Conservation (phyloP, 2,329 filamentous ascomycete species). For the Trichoderma koningiopsis region DNA sequence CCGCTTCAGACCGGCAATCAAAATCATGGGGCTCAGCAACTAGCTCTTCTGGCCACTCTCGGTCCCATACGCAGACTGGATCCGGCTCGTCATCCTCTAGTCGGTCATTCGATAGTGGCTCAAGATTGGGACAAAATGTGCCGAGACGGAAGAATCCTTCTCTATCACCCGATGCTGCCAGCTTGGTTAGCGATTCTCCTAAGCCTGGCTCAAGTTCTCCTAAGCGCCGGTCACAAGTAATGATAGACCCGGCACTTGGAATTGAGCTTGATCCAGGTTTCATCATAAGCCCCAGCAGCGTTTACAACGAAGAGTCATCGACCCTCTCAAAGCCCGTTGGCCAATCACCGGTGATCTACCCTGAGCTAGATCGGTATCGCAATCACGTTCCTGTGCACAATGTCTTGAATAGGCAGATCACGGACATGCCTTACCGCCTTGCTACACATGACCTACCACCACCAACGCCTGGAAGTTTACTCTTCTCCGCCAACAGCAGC, state of each 20-base stretch:
- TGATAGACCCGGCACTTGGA: constrained; percentile 39
- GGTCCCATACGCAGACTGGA: constrained; percentile 36
- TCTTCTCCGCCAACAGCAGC: constrained; percentile 61
- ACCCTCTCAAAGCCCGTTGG: constrained; percentile 44
- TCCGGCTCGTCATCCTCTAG: constrained; percentile 41
- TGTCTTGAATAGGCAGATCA: constrained; percentile 39
- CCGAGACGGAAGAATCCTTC: constrained; percentile 55
- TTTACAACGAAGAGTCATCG: constrained; percentile 45
- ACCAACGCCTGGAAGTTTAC: constrained; percentile 57
- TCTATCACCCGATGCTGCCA: constrained; percentile 44
- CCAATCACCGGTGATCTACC: constrained; percentile 54
- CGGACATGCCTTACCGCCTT: constrained; percentile 57
- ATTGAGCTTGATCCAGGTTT: constrained; percentile 46
- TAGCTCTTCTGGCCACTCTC: constrained; percentile 38
- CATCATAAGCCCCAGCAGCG: constrained; percentile 49
- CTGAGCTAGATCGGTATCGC: constrained; percentile 64
- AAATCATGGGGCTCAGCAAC: constrained; percentile 47
- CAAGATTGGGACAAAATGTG: constrained; percentile 45
- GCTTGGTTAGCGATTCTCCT: constrained; percentile 39
- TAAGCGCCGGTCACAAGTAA: constrained; percentile 42
- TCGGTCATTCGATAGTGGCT: constrained; percentile 38
- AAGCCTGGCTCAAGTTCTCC: constrained; percentile 50
- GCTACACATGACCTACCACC: constrained; percentile 68
- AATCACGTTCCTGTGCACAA: constrained; percentile 45
- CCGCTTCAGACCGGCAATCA: constrained; percentile 43